Evolutionary conservation across 352 stramenopile genomes (phyloP), one percentile per base, ranked within the genome.

Genomic region (Hyaloperonospora brassicae): DNA sequence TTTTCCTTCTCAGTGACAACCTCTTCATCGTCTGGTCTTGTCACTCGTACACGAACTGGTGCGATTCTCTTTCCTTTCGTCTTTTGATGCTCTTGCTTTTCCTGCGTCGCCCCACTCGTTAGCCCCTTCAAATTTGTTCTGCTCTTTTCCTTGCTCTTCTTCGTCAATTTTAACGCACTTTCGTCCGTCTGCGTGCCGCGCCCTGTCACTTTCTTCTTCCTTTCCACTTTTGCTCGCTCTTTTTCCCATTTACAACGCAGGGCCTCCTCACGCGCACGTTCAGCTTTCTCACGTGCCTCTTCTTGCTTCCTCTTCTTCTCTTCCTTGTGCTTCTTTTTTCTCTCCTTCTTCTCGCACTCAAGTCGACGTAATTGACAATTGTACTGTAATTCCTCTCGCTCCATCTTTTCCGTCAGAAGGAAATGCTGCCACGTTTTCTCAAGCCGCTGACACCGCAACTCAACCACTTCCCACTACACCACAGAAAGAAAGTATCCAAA

Each of bases 401-500:
- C 75, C 47, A 85, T 72, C 9, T 75, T 55, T 14, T 84, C 70
- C 17, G 68, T 58, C 51, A 86, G 50, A 35, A 70, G 54, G 34
- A 83, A 56, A 34, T 79, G 73, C 50, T 76, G 62, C 57, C 68
- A 84, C 36, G 69, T 70, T 60, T 86, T 86, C 9, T 57, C 70
- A 25, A 89, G 60, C 52, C 79, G 66, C 52, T 86, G 62, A 12
- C 62, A 43, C 17, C 68, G 66, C 9, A 89, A 67, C 23, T 89
- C 76, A 22, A 89, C 79, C 21, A 68, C 49, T 34, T 82, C 61
- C 78, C 78, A 89, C 78, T 87, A 48, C 34, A 59, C 36, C 36
- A 14, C 36, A 42, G 5, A 42, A 21, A 42, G 17, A 42, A 21
- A 5, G 14, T 42, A 21, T 12, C 39, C n/a, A 44, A 42, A 44